A percentile compares a stretch with the other conserved stretches of the same genome.
Conservation (phyloP, 257 asterid species). For the Eustoma russellianum region DNA sequence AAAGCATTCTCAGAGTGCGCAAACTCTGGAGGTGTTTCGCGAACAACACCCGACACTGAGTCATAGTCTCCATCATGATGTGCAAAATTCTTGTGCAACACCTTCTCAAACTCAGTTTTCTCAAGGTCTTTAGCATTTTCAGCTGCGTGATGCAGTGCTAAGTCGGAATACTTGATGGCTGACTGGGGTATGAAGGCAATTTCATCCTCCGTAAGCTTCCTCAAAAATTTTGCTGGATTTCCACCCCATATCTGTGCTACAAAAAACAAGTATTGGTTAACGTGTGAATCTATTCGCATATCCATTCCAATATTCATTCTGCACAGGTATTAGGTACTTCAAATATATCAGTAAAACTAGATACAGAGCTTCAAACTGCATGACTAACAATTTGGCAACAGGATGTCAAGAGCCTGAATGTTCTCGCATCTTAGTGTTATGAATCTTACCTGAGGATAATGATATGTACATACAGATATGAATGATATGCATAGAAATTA, state of each 20-base stretch:
- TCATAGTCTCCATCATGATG: constrained; percentile 72
- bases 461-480: background rate
- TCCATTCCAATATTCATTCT: too few relatives aligned
- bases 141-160: constrained; percentile 83
- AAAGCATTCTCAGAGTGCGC: constrained; percentile 66
- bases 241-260: constrained; percentile 75
- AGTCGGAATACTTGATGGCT: constrained; percentile 57
- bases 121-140: constrained; percentile 69
- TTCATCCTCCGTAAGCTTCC: constrained; percentile 77
- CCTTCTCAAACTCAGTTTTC: constrained; percentile 67
- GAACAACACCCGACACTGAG: constrained; percentile 63
- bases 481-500: background rate
- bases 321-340: too few relatives aligned
- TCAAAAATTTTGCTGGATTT: constrained; percentile 78
- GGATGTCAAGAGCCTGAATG: too few relatives aligned
- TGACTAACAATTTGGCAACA: too few relatives aligned
- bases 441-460: too few relatives aligned
- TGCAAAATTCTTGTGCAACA: constrained; percentile 67
- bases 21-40: constrained; percentile 79
- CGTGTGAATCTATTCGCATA: too few relatives aligned
- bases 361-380: too few relatives aligned
- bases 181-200: constrained; percentile 63
- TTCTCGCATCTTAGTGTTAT: too few relatives aligned
- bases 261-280: background rate
- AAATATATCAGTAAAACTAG: too few relatives aligned